These are phyloP conservation scores for Penicillium malachiteum DNA, from an alignment of 495 filamentous ascomycete species.

Conservation along the genomic window DNA sequence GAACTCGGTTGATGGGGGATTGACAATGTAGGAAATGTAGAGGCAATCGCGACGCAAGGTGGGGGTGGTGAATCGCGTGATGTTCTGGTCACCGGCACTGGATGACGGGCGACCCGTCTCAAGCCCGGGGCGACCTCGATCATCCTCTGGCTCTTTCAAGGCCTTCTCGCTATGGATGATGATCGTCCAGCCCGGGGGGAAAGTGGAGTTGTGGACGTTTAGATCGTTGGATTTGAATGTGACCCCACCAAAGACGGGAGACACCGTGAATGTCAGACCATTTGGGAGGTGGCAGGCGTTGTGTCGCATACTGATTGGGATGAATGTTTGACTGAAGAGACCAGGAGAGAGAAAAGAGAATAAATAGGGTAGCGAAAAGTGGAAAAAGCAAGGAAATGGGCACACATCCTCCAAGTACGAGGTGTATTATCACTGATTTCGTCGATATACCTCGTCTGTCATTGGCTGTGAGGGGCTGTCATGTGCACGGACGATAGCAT, in stretches of 20 bases:
- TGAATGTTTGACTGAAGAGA: not conserved
- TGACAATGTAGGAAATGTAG: constrained; percentile 88
- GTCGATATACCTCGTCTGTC: too few relatives aligned
- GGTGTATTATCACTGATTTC: too few relatives aligned
- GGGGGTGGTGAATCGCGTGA: constrained; percentile 62
- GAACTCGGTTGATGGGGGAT: constrained; percentile 74
- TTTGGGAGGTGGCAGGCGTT: constrained; percentile 68
- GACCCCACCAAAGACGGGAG: constrained; percentile 81
- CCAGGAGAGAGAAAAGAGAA: too few relatives aligned
- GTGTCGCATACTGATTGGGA: constrained; percentile 27
- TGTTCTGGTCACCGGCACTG: constrained; percentile 23
- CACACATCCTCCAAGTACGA: too few relatives aligned
- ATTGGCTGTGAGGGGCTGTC: too few relatives aligned
- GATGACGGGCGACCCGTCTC: constrained; percentile 7
- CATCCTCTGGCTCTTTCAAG: constrained; percentile 29
- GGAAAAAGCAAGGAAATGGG: too few relatives aligned
- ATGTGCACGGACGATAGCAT: too few relatives aligned
- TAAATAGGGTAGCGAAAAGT: too few relatives aligned
- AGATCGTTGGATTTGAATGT: constrained; percentile 83
- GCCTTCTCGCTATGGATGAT: constrained; percentile 71
- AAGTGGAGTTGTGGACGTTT: constrained; percentile 62
- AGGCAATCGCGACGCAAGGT: constrained; percentile 76
- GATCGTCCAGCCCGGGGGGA: constrained; percentile 86
- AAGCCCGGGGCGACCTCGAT: constrained; percentile 7
- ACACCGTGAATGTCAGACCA: constrained; percentile 76